Percentiles rank a stretch among this genome's conserved stretches.
phyloP scores from a whole-genome alignment of 495 filamentous ascomycete species.

The Glarea lozoyensis region DNA sequence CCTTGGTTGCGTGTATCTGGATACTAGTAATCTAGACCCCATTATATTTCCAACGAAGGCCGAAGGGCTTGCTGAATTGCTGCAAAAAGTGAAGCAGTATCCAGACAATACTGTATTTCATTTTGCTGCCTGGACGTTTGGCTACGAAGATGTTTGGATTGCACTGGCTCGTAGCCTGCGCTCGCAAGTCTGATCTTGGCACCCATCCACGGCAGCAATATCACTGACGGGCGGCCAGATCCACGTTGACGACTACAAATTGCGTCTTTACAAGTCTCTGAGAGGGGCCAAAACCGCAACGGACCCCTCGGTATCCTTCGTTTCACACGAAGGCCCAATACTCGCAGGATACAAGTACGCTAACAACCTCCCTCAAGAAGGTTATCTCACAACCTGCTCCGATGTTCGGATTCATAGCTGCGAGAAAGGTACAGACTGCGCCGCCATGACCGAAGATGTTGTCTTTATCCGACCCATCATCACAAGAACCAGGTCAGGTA shows the following conservation, averaged over 20 bases:
- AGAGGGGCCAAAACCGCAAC: slow-evolving; percentile 1
- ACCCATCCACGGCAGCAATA: background rate
- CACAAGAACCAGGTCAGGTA: slow-evolving; percentile 41
- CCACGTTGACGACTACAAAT: slow-evolving; percentile 77
- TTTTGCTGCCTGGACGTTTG: slow-evolving; percentile 87
- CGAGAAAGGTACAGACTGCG: slow-evolving; percentile 62
- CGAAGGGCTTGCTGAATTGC: slow-evolving; percentile 65
- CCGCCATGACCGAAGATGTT: slow-evolving; percentile 41
- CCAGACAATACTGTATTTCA: slow-evolving; percentile 73
- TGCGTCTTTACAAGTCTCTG: slow-evolving; percentile 62
- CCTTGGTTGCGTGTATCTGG: slow-evolving; percentile 76
- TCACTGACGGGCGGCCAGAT: slow-evolving; percentile 38
- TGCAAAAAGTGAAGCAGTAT: slow-evolving; percentile 59
- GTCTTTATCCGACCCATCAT: slow-evolving; percentile 78
- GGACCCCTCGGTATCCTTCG: slow-evolving; percentile 25
- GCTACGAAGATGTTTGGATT: slow-evolving; percentile 87
- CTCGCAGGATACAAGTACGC: slow-evolving; percentile 72
- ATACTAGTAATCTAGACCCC: slow-evolving; percentile 64
- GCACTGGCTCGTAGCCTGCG: slow-evolving; percentile 62
- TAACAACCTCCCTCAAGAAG: slow-evolving; percentile 55
- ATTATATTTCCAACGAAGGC: slow-evolving; percentile 46
- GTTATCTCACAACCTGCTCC: slow-evolving; percentile 59
- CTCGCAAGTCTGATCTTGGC: slow-evolving; percentile 41
- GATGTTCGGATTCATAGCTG: slow-evolving; percentile 79
- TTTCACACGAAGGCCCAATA: slow-evolving; percentile 49